These are phyloP conservation scores for Brettanomyces anomalus DNA, from an alignment of 805 yeast species.

Conservation along the genomic window DNA sequence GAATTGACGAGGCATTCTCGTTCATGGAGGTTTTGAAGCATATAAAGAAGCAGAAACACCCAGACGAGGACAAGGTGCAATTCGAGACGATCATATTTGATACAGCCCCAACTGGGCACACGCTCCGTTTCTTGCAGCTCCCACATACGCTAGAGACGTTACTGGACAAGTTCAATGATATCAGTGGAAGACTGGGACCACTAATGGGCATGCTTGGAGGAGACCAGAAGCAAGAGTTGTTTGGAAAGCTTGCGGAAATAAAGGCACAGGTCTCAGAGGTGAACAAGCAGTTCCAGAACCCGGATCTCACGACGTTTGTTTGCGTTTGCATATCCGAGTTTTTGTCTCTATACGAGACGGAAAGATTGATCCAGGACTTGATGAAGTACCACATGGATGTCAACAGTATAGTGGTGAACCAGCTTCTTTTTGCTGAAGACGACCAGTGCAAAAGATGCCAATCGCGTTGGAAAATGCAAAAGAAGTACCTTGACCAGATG, in stretches of 20 bases:
- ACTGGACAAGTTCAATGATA: constrained; percentile 76
- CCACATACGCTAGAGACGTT: constrained; percentile 89
- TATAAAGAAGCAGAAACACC: constrained; percentile 59
- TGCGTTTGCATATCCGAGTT: constrained; percentile 98
- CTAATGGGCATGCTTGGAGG: constrained; percentile 76
- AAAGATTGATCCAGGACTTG: constrained; percentile 94
- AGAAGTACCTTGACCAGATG: constrained; percentile 90
- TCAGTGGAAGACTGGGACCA: constrained; percentile 84
- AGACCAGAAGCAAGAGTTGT: constrained; percentile 56
- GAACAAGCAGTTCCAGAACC: constrained; percentile 90
- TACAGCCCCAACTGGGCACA: constrained; percentile 99
- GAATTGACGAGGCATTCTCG: constrained; percentile 96
- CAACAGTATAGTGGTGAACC: constrained; percentile 92
- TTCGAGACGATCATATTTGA: constrained; percentile 92
- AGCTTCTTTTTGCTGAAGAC: constrained; percentile 77
- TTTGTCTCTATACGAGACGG: constrained; percentile 92
- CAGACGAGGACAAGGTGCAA: constrained; percentile 25
- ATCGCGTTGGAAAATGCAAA: constrained; percentile 93
- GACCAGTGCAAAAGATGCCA: constrained; percentile 84
- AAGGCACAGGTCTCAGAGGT: constrained; percentile 79
- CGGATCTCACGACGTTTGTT: constrained; percentile 89
- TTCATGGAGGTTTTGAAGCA: constrained; percentile 98
- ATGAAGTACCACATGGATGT: constrained; percentile 94
- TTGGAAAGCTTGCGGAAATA: constrained; percentile 69
- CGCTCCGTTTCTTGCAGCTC: constrained; percentile 86